Evolutionary conservation across 441 rosid species (phyloP).

Genomic region (Eruca vesicaria): DNA sequence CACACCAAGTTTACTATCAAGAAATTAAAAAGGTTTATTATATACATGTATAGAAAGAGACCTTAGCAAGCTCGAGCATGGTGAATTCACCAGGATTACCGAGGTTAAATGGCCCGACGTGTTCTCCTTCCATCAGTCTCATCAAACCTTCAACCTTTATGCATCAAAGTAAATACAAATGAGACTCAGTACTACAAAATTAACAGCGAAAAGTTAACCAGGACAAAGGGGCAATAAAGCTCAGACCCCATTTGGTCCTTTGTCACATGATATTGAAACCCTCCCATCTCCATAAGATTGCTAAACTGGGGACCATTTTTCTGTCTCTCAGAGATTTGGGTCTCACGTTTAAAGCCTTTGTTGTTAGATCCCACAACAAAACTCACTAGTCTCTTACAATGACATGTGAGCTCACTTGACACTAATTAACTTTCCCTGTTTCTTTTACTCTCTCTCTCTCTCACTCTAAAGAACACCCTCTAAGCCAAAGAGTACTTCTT

Average conservation of each 20-base stretch:
- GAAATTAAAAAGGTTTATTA: too few species aligned
- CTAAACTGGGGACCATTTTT: slow-evolving; percentile 23
- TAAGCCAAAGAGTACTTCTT: not conserved
- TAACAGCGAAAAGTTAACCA: not conserved
- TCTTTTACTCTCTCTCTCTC: not conserved
- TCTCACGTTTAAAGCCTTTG: slow-evolving; percentile 23
- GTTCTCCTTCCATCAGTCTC: slow-evolving; percentile 97
- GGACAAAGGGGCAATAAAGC: not conserved
- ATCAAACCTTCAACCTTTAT: slow-evolving; percentile 87
- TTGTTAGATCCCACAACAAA: slow-evolving; percentile 26
- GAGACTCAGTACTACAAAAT: not conserved
- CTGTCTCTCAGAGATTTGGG: slow-evolving; percentile 6
- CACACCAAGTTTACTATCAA: too few species aligned
- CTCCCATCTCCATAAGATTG: slow-evolving; percentile 6
- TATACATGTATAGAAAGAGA: slow-evolving; percentile 4
- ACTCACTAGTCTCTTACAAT: not conserved
- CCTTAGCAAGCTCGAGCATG: slow-evolving; percentile 90
- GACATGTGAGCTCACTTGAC: slow-evolving; percentile 20
- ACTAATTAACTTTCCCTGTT: not conserved
- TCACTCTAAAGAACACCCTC: not conserved
- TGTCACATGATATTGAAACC: slow-evolving; percentile 11
- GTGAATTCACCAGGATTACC: slow-evolving; percentile 99
- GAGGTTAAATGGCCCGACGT: slow-evolving; percentile 90
- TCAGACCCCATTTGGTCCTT: slow-evolving; percentile 6
- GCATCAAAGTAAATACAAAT: slow-evolving; percentile 6